Conservation (phyloP, 495 filamentous ascomycete genomes). For the Corynascus novoguineensis region DNA sequence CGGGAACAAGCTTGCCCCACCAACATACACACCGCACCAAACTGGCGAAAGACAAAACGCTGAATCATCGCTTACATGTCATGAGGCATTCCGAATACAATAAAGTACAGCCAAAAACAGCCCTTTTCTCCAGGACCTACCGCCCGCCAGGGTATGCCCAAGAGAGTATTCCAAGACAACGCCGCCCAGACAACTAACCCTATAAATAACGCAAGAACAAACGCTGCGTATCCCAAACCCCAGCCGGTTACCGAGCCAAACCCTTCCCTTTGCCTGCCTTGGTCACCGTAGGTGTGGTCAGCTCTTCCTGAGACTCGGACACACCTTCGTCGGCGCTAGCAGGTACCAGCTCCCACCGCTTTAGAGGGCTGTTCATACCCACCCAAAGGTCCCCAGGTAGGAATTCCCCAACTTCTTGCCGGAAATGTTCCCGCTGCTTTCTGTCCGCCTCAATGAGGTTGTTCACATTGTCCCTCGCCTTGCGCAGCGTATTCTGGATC, state of each 20-base stretch:
- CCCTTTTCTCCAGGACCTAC: background rate
- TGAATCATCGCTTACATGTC: too few species aligned
- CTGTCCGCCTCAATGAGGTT: constrained; percentile 70
- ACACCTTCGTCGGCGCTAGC: constrained; percentile 23
- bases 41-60: too few species aligned
- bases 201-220: background rate
- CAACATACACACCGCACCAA: too few species aligned
- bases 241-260: background rate
- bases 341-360: constrained; percentile 41
- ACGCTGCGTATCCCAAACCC: background rate
- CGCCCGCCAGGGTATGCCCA: background rate
- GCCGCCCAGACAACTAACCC: background rate
- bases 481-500: constrained; percentile 66
- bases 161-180: background rate
- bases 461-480: constrained; percentile 68
- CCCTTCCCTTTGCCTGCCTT: constrained; percentile 10
- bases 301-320: constrained; percentile 6
- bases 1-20: too few species aligned
- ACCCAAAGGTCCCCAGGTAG: constrained; percentile 89
- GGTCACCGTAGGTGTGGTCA: constrained; percentile 17
- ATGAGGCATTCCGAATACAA: background rate
- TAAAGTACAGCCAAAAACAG: background rate
- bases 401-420: constrained; percentile 75
- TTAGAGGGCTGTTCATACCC: constrained; percentile 45
- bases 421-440: constrained; percentile 70